Evolutionary conservation across 1,284 basidiomycete genomes (phyloP), one percentile per base, ranked within the genome.

Genomic region (Grifola frondosa): DNA sequence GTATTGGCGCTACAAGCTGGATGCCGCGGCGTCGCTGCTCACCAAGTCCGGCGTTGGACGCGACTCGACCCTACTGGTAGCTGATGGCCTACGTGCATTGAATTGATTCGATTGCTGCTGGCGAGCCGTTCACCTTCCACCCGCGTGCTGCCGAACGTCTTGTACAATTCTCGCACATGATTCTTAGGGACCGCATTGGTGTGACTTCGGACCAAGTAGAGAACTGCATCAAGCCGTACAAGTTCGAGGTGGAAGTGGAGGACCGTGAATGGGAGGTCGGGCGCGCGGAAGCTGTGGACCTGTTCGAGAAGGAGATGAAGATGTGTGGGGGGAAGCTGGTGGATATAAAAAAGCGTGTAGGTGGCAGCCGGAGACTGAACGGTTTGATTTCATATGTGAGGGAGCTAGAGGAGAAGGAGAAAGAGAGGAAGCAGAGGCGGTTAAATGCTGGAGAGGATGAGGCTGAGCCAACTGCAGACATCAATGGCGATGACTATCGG

Each of bases 191-290:
- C 58, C 81, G 96, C 3, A 88, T 97, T 48, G 88, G 90, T 8
- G 69, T 97, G 42, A 94, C 97, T 4, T 88, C 92, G 1, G 97
- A 99, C 63, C 96, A 99, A 68, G 97, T 99, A 7, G 97, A 99
- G 74, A 99, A 99, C 68, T 97, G 92, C 67, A 97, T 99, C 74
- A 99, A 99, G 70, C 97, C 97, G 23, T 98, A 85, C 80, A 98
- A 99, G 74, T 97, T 97, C 64, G 92, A 94, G 58, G 80, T 94
- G 13, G 94, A 97, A 59, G 85, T 96, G 20, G 91, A 97, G 52
- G 77, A 79, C 10, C 73, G 84, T 30, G 95, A 98, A 63, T 99
- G 97, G 97, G 91, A 93, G 57, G 61, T 73, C 3, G 96, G 96
- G 0, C 73, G 95, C 25, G 73, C 75, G 50, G 74, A 83, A 38